Evolutionary conservation across 768 basidiomycete genomes (phyloP).

Genomic region (Termitomyces sp.): DNA sequence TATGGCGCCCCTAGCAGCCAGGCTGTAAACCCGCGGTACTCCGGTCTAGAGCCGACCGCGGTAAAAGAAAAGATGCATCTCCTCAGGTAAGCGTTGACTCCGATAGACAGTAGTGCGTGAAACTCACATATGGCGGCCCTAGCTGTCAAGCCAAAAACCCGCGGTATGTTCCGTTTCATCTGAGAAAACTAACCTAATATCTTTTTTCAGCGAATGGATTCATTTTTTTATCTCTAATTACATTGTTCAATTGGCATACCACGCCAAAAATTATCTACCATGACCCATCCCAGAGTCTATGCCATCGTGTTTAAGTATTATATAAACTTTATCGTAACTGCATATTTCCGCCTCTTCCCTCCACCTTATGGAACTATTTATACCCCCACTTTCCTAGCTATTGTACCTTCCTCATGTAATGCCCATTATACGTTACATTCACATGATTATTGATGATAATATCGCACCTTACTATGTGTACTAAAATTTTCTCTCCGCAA

Average conservation of each 20-base stretch:
- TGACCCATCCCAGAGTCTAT: background rate
- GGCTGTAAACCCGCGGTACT: background rate
- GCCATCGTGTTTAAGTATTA: background rate
- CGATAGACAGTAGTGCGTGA: too few species aligned
- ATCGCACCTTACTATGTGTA: background rate
- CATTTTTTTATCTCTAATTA: background rate
- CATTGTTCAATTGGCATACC: background rate
- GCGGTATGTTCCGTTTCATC: background rate
- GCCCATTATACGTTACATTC: background rate
- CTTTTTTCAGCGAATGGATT: background rate
- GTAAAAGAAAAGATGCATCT: background rate
- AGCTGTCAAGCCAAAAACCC: constrained; percentile 1
- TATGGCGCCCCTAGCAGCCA: background rate
- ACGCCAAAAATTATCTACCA: background rate
- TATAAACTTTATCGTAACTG: too few species aligned
- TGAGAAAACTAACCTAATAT: too few species aligned
- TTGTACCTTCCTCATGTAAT: too few species aligned
- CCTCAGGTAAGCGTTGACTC: background rate
- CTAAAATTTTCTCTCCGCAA: background rate
- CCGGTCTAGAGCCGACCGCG: background rate
- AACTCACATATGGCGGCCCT: background rate
- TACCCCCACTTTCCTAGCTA: too few species aligned
- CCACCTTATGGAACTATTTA: too few species aligned
- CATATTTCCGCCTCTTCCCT: too few species aligned
- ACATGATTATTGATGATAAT: background rate